Percentiles rank a stretch among this genome's conserved stretches.
Conservation (phyloP, 192 early-diverging fungal genomes). For the Coemansia nantahalensis region DNA sequence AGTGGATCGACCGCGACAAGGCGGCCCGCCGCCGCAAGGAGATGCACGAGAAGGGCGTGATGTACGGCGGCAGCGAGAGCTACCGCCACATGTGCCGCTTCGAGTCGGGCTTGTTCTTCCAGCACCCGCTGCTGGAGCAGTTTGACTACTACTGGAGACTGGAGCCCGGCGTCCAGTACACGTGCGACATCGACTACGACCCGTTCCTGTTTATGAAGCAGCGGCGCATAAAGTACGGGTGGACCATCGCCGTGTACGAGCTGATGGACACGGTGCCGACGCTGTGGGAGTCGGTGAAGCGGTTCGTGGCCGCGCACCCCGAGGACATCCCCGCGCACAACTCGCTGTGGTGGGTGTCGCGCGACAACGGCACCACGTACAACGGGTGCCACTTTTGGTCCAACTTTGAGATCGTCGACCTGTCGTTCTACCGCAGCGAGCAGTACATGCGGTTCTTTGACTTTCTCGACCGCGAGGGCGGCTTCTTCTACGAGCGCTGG, state of each 20-base stretch:
- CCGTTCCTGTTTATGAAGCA: constrained; percentile 53
- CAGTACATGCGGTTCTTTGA: constrained; percentile 65
- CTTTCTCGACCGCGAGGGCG: constrained; percentile 71
- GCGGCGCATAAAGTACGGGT: constrained; percentile 40
- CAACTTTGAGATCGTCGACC: constrained; percentile 85
- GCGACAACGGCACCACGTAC: constrained; percentile 49
- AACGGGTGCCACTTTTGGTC: constrained; percentile 78
- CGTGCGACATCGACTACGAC: constrained; percentile 53
- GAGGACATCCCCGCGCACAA: constrained; percentile 23
- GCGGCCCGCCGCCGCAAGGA: constrained; percentile 50
- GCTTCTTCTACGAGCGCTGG: constrained; percentile 86
- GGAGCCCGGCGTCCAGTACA: constrained; percentile 47
- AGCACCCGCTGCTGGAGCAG: constrained; percentile 42
- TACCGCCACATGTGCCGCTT: constrained; percentile 52
- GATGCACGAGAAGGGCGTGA: constrained; percentile 54
- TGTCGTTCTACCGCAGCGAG: constrained; percentile 64
- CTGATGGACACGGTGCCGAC: constrained; percentile 47
- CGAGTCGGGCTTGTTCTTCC: constrained; percentile 42
- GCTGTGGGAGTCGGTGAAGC: constrained; percentile 48
- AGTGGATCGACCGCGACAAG: constrained; percentile 63
- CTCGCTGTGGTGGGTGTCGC: constrained; percentile 30
- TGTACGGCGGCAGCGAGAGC: constrained; percentile 46
- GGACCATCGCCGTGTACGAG: constrained; percentile 47
- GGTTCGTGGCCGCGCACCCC: constrained; percentile 45
- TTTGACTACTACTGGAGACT: constrained; percentile 55